phyloP scores from a whole-genome alignment of 768 basidiomycete genomes.

The Podaxis pistillaris region DNA sequence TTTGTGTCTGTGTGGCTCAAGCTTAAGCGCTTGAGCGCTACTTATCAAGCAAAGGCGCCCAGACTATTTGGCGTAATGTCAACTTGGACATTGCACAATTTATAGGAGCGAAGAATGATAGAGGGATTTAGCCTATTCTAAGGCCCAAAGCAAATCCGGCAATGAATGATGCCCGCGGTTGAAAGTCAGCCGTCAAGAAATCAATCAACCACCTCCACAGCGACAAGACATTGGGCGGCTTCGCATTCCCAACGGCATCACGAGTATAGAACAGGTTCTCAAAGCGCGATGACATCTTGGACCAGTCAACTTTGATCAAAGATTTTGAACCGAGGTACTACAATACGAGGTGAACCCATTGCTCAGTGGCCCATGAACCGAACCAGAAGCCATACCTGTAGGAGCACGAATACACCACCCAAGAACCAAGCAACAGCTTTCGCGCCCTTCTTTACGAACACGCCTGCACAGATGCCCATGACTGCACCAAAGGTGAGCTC shows the following conservation, averaged over 20 bases:
- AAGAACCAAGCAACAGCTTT: conserved; percentile 79
- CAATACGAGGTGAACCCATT: background rate
- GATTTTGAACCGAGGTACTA: conserved; percentile 81
- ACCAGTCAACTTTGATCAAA: conserved; percentile 81
- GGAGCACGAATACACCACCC: conserved; percentile 88
- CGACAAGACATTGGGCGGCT: conserved; percentile 62
- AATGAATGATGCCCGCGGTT: conserved; percentile 84
- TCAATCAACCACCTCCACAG: conserved; percentile 68
- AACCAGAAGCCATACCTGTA: conserved; percentile 61
- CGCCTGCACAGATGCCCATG: conserved; percentile 83
- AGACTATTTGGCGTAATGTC: too few species aligned
- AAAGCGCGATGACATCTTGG: conserved; percentile 58
- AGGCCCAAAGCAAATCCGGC: conserved; percentile 82
- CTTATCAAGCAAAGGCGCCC: too few species aligned
- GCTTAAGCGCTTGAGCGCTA: too few species aligned
- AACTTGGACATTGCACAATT: too few species aligned
- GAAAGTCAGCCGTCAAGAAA: conserved; percentile 92
- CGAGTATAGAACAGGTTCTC: conserved; percentile 70
- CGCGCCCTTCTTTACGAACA: conserved; percentile 95
- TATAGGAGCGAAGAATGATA: too few species aligned
- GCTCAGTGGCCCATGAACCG: background rate
- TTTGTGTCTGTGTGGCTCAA: conserved; percentile 13
- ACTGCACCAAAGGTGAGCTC: conserved; percentile 89
- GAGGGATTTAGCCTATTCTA: conserved; percentile 60
- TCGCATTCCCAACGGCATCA: conserved; percentile 51